phyloP scores from a whole-genome alignment of 2,329 filamentous ascomycete genomes.

The Diplodia corticola region DNA sequence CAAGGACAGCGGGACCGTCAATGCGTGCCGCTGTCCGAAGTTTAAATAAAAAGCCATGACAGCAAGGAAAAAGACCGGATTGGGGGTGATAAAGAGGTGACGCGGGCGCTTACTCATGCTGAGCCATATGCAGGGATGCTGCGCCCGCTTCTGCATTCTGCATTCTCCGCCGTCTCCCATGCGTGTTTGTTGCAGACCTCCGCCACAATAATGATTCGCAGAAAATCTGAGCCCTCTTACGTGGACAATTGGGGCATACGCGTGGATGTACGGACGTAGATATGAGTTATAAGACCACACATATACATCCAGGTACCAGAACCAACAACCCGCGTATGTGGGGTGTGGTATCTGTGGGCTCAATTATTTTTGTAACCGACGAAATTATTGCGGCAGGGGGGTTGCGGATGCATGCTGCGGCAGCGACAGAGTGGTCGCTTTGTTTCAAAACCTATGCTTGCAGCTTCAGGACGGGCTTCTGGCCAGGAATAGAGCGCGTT shows the following conservation, averaged over 20 bases:
- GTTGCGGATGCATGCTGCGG: background rate
- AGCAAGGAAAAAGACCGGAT: background rate
- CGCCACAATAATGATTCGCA: background rate
- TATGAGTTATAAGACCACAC: too few species aligned
- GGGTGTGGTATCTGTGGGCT: too few species aligned
- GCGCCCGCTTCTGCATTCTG: background rate
- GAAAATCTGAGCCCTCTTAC: too few species aligned
- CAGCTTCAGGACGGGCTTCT: background rate
- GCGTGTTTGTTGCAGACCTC: background rate
- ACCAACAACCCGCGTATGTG: too few species aligned
- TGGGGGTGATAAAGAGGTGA: background rate
- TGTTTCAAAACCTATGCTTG: conserved; percentile 6
- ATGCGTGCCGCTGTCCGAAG: conserved; percentile 9
- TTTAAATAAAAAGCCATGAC: background rate
- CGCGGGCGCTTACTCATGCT: conserved; percentile 16
- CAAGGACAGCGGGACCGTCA: background rate
- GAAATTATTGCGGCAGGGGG: too few species aligned
- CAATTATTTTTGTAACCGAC: too few species aligned
- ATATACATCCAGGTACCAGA: too few species aligned
- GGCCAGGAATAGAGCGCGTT: conserved; percentile 2
- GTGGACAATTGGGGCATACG: too few species aligned
- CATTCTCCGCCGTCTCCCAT: background rate
- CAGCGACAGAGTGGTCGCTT: background rate
- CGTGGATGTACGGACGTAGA: too few species aligned
- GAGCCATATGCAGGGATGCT: conserved; percentile 2